Evolutionary conservation across 2,329 filamentous ascomycete species (phyloP).

Genomic region (Phyllosticta citriasiana): DNA sequence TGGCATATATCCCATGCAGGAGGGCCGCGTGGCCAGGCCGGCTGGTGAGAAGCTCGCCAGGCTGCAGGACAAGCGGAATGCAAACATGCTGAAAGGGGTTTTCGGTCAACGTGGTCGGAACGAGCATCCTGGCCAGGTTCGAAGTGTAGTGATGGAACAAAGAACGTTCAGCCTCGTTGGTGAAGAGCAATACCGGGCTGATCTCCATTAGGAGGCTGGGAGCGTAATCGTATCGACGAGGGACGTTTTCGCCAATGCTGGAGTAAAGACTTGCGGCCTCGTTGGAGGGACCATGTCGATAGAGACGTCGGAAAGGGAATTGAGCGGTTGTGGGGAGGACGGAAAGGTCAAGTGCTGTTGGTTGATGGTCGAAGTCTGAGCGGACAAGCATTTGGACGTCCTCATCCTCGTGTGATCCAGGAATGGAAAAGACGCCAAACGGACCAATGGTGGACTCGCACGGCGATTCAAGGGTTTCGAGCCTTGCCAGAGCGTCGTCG

Average conservation of each 20-base stretch:
- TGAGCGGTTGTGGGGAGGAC: neutral
- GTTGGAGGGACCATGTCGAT: neutral
- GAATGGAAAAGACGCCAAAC: slow-evolving; percentile 4
- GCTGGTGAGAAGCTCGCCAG: neutral
- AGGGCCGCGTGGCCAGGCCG: slow-evolving; percentile 5
- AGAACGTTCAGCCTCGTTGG: neutral
- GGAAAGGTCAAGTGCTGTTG: neutral
- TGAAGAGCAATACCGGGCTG: neutral
- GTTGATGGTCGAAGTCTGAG: neutral
- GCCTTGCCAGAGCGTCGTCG: neutral
- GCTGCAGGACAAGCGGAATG: slow-evolving; percentile 5
- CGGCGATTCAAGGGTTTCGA: neutral
- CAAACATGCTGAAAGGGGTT: slow-evolving; percentile 5
- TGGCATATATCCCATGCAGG: slow-evolving; percentile 6
- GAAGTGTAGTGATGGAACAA: slow-evolving; percentile 8
- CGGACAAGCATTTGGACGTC: neutral
- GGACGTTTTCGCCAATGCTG: neutral
- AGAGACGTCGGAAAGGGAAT: neutral
- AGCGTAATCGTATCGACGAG: neutral
- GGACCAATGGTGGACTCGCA: neutral
- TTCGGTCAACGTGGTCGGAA: neutral
- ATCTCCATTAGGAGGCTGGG: neutral
- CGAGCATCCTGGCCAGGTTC: slow-evolving; percentile 1
- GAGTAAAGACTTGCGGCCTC: neutral
- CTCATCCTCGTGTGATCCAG: no score